Base-by-base conservation (phyloP, 768 basidiomycete genomes). In the Lentinus brumalis region DNA sequence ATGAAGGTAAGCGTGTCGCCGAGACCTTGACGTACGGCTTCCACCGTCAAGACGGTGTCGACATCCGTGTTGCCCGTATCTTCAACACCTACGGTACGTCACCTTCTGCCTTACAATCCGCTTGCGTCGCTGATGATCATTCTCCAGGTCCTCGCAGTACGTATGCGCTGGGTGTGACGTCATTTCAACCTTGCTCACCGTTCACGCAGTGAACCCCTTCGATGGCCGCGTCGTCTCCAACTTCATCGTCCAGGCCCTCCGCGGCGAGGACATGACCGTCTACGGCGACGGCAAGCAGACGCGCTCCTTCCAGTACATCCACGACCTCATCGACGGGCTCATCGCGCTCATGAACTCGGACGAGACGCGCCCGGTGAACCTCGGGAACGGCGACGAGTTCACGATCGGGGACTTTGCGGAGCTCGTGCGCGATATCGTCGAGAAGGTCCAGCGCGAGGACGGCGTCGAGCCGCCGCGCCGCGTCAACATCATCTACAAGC, bases 201-300 rank as follows among this genome's bases (percentile, higher is more conserved):
- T 58, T 41, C 73, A 39, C 15, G 35, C 56, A 93, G 91, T 97
- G 96, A 97, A 97, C 78, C 94, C 96, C 7, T 85, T 86, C 71
- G 97, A 98, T 71, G 97, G 97, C 14, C 92, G 97, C 59, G 96
- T 99, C 66, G 97, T 99, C 30, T 96, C 94, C 71, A 99, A 99
- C 79, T 99, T 99, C 76, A 96, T 97, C 73, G 92, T 98, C 53
- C 96, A 98, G 69, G 97, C 97, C 15, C 86, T 99, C 56, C 91
- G 89, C 69, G 96, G 94, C 52, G 89, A 98, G 76, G 92, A 98
- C 76, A 90, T 99, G 83, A 98, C 96, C 50, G 94, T 98, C 47
- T 96, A 96, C 72, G 94, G 95, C 53, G 94, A 98, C 71, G 94
- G 94, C 66, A 86, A 77, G 46, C 94, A 96, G 79, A 96, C 94